Percentiles rank a stretch among this genome's conserved stretches.
These are phyloP conservation scores for Orbilia blumenaviensis DNA, from an alignment of 2,329 filamentous ascomycete species.

Conservation along the genomic window DNA sequence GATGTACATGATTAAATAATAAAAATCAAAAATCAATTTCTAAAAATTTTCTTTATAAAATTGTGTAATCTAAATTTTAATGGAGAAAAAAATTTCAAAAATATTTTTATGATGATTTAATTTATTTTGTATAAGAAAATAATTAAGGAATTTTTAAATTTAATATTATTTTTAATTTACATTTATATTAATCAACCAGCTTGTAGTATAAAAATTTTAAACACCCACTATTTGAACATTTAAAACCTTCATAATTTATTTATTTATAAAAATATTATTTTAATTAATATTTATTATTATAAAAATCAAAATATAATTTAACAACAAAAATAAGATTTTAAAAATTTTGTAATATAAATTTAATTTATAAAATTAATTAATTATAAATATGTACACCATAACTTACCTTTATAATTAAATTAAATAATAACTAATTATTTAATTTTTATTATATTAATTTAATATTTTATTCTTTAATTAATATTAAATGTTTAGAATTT, in stretches of 20 bases:
- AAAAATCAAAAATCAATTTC: neutral
- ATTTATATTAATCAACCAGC: neutral
- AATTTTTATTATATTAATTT: neutral
- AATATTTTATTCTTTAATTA: neutral
- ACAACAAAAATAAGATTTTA: neutral
- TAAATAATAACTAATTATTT: slow-evolving; percentile 19
- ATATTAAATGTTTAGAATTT: neutral
- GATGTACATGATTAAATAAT: neutral
- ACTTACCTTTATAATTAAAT: neutral
- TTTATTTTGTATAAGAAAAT: neutral
- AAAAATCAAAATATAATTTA: slow-evolving; percentile 11
- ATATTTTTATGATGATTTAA: neutral
- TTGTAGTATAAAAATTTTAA: neutral
- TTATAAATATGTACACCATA: neutral
- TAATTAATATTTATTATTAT: slow-evolving; percentile 15
- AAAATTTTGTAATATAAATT: neutral
- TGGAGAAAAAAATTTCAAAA: neutral
- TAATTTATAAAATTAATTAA: neutral
- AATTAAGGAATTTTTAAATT: slow-evolving; percentile 4
- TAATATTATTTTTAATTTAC: slow-evolving; percentile 5
- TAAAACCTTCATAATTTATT: neutral
- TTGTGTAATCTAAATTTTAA: neutral
- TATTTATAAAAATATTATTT: neutral
- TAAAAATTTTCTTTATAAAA: neutral
- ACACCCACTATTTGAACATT: neutral